Evolutionary conservation across 2,329 filamentous ascomycete species (phyloP).

Genomic region (Leptodontidium sp.): DNA sequence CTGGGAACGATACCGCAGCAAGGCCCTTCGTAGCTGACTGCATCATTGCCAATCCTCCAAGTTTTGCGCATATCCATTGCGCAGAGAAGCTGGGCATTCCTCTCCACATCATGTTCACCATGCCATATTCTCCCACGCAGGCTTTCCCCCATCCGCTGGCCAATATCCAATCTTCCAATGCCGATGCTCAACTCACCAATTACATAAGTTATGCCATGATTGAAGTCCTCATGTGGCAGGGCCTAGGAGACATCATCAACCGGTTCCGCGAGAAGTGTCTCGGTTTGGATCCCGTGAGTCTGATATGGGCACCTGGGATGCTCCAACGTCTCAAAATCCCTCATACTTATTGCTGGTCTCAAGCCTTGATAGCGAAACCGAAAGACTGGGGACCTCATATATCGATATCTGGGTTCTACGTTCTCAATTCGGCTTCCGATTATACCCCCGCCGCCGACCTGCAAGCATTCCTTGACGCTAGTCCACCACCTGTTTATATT

Average conservation of each 20-base stretch:
- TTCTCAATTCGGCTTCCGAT: slow-evolving; percentile 71
- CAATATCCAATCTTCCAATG: slow-evolving; percentile 70
- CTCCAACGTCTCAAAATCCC: slow-evolving; percentile 79
- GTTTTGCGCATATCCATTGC: slow-evolving; percentile 78
- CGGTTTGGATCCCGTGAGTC: slow-evolving; percentile 77
- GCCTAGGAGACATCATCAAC: slow-evolving; percentile 89
- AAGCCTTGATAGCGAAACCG: slow-evolving; percentile 79
- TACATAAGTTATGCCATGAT: slow-evolving; percentile 74
- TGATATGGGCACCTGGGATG: slow-evolving; percentile 85
- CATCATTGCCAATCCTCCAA: slow-evolving; percentile 81
- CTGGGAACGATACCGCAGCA: slow-evolving; percentile 41
- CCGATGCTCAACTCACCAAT: slow-evolving; percentile 69
- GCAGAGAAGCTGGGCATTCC: slow-evolving; percentile 80
- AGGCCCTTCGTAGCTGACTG: slow-evolving; percentile 82
- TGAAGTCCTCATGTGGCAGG: slow-evolving; percentile 79
- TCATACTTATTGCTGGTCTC: slow-evolving; percentile 89
- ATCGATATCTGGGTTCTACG: slow-evolving; percentile 79
- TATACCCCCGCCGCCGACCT: slow-evolving; percentile 73
- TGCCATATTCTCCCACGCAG: slow-evolving; percentile 77
- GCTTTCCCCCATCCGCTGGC: slow-evolving; percentile 75
- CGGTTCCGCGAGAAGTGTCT: slow-evolving; percentile 79
- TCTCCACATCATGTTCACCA: slow-evolving; percentile 89
- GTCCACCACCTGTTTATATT: slow-evolving; percentile 80
- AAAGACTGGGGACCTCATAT: slow-evolving; percentile 78
- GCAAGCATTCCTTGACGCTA: slow-evolving; percentile 69